Percentiles rank a stretch among this genome's conserved stretches.
Conservation (phyloP, 2,329 filamentous ascomycete species). For the Mariannaea sp. region DNA sequence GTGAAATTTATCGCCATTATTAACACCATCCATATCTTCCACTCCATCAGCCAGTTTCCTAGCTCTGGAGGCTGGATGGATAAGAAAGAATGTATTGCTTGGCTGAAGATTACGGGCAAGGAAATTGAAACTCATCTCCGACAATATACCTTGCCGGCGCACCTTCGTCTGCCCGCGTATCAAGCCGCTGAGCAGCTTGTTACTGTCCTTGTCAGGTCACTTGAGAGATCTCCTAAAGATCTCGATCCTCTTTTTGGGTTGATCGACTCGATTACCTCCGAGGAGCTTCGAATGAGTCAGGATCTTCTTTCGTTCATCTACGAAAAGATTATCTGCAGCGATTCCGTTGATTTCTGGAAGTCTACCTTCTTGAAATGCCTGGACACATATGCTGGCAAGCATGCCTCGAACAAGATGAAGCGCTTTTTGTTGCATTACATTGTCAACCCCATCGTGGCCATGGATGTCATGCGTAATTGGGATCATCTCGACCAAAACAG, state of each 20-base stretch:
- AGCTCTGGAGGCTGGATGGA: constrained; percentile 73
- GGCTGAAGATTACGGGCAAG: constrained; percentile 71
- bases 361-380: constrained; percentile 82
- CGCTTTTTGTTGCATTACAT: constrained; percentile 90
- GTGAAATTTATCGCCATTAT: constrained; percentile 72
- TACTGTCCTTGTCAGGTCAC: constrained; percentile 79
- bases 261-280: constrained; percentile 80
- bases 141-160: constrained; percentile 69
- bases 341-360: constrained; percentile 86
- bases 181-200: constrained; percentile 90
- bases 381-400: constrained; percentile 81
- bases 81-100: constrained; percentile 63
- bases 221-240: constrained; percentile 75
- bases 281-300: constrained; percentile 79
- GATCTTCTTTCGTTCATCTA: constrained; percentile 84
- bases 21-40: constrained; percentile 84
- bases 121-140: constrained; percentile 78
- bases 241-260: constrained; percentile 84
- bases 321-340: constrained; percentile 77
- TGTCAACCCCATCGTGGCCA: constrained; percentile 94
- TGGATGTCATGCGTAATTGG: constrained; percentile 91
- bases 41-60: constrained; percentile 73
- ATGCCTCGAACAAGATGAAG: constrained; percentile 85
- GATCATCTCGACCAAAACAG: constrained; percentile 59
- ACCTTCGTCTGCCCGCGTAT: constrained; percentile 80